Evolutionary conservation across 495 filamentous ascomycete genomes (phyloP).

Genomic region (Copromyces sp.): DNA sequence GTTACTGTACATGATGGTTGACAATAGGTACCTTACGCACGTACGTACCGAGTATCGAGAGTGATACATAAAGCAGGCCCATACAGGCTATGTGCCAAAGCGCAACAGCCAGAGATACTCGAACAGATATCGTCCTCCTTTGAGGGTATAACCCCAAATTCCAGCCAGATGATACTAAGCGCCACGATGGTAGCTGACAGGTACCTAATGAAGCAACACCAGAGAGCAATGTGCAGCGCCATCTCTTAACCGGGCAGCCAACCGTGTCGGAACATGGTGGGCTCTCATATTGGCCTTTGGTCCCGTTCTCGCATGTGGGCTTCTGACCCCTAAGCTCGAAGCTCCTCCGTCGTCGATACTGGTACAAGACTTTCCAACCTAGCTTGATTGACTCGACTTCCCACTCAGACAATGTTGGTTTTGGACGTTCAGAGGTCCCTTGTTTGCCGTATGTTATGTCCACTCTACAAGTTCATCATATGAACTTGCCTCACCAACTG

Average conservation of each 20-base stretch:
- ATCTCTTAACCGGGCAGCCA: not conserved
- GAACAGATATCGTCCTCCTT: not conserved
- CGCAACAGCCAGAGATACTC: not conserved
- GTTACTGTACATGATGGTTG: not conserved
- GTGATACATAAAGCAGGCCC: not conserved
- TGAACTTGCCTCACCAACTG: not conserved
- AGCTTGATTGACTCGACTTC: not conserved
- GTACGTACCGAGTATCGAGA: not conserved
- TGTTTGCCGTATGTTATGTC: not conserved
- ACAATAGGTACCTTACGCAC: not conserved
- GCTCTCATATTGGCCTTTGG: not conserved
- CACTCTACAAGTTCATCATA: not conserved
- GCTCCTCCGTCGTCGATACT: not conserved
- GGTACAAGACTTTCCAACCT: not conserved
- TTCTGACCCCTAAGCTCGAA: not conserved
- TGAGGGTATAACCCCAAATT: not conserved
- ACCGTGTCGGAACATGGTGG: not conserved
- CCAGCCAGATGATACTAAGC: not conserved
- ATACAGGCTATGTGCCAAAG: not conserved
- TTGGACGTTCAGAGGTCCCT: not conserved
- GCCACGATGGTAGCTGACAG: not conserved
- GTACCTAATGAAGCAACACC: not conserved
- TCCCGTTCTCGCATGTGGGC: too few species aligned
- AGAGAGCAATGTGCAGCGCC: not conserved
- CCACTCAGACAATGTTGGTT: not conserved